These are phyloP conservation scores for Linnemannia elongata DNA, from an alignment of 192 early-diverging fungal species.

Conservation along the genomic window DNA sequence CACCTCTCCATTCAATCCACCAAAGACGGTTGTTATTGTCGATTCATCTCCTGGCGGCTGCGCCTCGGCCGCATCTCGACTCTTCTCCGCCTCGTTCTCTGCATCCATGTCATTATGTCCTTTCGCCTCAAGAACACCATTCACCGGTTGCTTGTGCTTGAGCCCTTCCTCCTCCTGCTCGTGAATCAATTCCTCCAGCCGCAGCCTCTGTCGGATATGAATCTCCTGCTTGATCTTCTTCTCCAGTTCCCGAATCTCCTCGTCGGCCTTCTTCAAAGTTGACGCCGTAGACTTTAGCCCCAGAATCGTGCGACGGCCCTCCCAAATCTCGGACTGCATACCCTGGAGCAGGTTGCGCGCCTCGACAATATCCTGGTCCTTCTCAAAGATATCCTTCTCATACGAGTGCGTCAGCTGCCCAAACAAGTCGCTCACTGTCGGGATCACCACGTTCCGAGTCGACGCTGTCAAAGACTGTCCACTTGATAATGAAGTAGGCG, in stretches of 20 bases:
- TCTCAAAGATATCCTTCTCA: conserved; percentile 60
- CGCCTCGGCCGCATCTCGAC: neutral
- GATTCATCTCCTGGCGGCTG: no score
- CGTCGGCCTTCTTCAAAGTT: conserved; percentile 25
- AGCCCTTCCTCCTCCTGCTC: conserved; percentile 25
- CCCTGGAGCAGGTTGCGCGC: conserved; percentile 44
- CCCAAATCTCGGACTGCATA: conserved; percentile 44
- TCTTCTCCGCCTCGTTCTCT: neutral
- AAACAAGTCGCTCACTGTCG: conserved; percentile 59
- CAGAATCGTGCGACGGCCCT: conserved; percentile 45
- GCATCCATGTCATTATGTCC: neutral
- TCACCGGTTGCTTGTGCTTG: neutral
- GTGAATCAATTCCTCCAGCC: conserved; percentile 41
- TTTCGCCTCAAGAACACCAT: neutral
- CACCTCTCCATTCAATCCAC: no score
- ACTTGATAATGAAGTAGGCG: neutral
- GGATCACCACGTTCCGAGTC: conserved; percentile 22
- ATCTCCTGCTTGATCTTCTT: conserved; percentile 36
- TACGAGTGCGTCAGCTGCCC: conserved; percentile 58
- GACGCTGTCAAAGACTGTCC: neutral
- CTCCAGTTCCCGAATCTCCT: conserved; percentile 33
- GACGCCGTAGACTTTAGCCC: conserved; percentile 26
- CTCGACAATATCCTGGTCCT: conserved; percentile 59
- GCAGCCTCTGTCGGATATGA: conserved; percentile 44
- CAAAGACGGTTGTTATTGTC: no score